Evolutionary conservation across 2,329 filamentous ascomycete genomes (phyloP).

Genomic region (Bipolaris bicolor): DNA sequence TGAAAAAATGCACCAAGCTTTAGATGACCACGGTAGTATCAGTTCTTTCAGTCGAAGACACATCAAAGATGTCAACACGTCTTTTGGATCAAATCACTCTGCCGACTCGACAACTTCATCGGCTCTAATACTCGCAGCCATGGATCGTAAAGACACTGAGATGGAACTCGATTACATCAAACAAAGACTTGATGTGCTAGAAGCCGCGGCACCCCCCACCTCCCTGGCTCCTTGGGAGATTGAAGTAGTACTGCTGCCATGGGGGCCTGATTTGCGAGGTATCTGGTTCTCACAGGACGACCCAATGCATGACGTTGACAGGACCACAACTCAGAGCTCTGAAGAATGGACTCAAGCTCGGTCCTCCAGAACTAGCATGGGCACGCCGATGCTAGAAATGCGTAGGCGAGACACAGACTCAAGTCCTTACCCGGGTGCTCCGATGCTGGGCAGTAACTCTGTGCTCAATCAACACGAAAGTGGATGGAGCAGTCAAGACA

Average conservation of each 20-base stretch:
- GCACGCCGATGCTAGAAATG: slow-evolving; percentile 11
- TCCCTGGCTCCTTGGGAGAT: slow-evolving; percentile 71
- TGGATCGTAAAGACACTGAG: slow-evolving; percentile 49
- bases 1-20: slow-evolving; percentile 43
- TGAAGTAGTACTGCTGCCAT: slow-evolving; percentile 78
- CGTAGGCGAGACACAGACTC: slow-evolving; percentile 33
- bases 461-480: slow-evolving; percentile 48
- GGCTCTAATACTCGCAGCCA: slow-evolving; percentile 43
- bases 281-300: slow-evolving; percentile 59
- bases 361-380: slow-evolving; percentile 19
- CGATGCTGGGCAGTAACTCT: slow-evolving; percentile 18
- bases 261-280: slow-evolving; percentile 61
- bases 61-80: slow-evolving; percentile 42
- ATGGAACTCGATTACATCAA: slow-evolving; percentile 57
- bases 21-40: slow-evolving; percentile 39
- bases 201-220: slow-evolving; percentile 66
- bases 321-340: slow-evolving; percentile 48
- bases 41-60: slow-evolving; percentile 36
- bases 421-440: slow-evolving; percentile 25
- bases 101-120: slow-evolving; percentile 48
- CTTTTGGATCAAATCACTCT: slow-evolving; percentile 51
- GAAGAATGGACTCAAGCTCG: slow-evolving; percentile 56
- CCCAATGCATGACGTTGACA: slow-evolving; percentile 45
- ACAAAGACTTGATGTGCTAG: slow-evolving; percentile 59
- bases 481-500: slow-evolving; percentile 57